Conservation (phyloP, 108 stramenopile genomes). For the Nitzschia sp. region DNA sequence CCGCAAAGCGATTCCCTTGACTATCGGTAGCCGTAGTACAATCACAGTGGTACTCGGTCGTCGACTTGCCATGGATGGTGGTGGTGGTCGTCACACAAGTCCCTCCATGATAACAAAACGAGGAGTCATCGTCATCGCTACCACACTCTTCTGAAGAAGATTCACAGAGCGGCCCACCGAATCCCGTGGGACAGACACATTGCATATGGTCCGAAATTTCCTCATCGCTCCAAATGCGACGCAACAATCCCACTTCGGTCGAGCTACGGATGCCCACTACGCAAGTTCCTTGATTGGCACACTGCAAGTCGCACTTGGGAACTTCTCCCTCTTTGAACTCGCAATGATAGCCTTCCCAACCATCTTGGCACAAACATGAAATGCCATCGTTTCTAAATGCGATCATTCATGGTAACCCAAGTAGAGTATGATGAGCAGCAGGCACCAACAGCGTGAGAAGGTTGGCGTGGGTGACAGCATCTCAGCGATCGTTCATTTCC, state of each 20-base stretch:
- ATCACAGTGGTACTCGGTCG: conserved; percentile 44
- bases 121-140: no score
- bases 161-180: conserved; percentile 42
- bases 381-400: conserved; percentile 5
- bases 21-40: conserved; percentile 42
- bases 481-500: background rate
- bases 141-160: conserved; percentile 27
- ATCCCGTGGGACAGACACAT: conserved; percentile 40
- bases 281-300: conserved; percentile 44
- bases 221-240: conserved; percentile 20
- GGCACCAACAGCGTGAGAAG: conserved; percentile 12
- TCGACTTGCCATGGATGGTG: background rate
- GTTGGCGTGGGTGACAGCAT: background rate
- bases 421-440: background rate
- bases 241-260: conserved; percentile 3
- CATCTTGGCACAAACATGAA: conserved; percentile 22
- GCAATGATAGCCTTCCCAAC: conserved; percentile 34
- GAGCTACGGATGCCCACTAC: conserved; percentile 28
- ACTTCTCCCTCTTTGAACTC: conserved; percentile 29
- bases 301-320: conserved; percentile 43
- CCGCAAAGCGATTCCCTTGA: conserved; percentile 10
- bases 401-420: no score
- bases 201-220: conserved; percentile 33
- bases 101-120: conserved; percentile 44
- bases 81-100: conserved; percentile 16